Evolutionary conservation across 2,329 filamentous ascomycete genomes (phyloP).

Genomic region (Cephalotrichum gorgonifer): DNA sequence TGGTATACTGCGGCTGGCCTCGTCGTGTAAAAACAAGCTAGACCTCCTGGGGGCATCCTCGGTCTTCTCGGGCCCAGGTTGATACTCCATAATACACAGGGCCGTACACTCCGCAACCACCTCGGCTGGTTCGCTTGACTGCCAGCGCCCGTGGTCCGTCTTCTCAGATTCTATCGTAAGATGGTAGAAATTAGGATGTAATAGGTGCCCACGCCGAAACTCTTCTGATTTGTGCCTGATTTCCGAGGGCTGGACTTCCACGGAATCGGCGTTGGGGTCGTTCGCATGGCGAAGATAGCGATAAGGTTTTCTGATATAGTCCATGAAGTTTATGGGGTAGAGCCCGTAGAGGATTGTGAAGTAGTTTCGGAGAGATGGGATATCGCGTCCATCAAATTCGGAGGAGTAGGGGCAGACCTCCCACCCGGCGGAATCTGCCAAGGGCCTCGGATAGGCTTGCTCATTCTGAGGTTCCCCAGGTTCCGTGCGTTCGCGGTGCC

Average conservation of each 20-base stretch:
- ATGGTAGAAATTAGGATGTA: conserved; percentile 79
- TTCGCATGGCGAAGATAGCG: conserved; percentile 66
- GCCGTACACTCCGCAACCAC: conserved; percentile 71
- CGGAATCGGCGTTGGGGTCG: conserved; percentile 58
- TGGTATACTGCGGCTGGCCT: conserved; percentile 19
- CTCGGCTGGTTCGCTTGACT: conserved; percentile 69
- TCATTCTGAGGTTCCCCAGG: conserved; percentile 9
- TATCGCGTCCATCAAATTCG: conserved; percentile 49
- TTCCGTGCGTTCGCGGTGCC: conserved; percentile 48
- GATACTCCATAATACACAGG: conserved; percentile 33
- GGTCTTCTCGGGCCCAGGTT: neutral
- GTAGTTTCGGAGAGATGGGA: conserved; percentile 62
- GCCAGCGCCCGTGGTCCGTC: conserved; percentile 65
- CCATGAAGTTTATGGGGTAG: conserved; percentile 79
- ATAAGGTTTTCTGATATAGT: conserved; percentile 74
- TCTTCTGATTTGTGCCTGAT: conserved; percentile 67
- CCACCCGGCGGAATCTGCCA: conserved; percentile 39
- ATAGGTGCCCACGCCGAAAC: conserved; percentile 60
- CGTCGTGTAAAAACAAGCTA: conserved; percentile 14
- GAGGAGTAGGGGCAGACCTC: conserved; percentile 51
- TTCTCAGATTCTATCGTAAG: conserved; percentile 72
- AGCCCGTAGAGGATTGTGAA: conserved; percentile 77
- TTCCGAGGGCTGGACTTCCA: conserved; percentile 69
- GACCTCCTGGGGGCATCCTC: conserved; percentile 10
- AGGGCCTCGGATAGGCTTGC: conserved; percentile 10